Evolutionary conservation across 257 asterid genomes (phyloP), one percentile per base, ranked within the genome.

Genomic region (Agastache rugosa): DNA sequence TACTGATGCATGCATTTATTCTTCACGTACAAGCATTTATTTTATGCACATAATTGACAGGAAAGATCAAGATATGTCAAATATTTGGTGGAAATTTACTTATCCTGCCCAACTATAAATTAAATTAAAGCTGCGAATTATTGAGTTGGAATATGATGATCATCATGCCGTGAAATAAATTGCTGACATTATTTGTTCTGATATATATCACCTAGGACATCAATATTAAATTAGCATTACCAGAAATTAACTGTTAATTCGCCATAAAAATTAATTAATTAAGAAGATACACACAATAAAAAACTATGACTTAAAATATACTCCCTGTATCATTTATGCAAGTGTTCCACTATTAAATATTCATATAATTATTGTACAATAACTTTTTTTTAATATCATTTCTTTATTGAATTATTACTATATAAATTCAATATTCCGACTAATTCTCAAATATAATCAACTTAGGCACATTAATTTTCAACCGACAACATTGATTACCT

Each of bases 1-100:
- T 34, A 11, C 54, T 61, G 56, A 71, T 68, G 15, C 77, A 51
- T 74, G 73, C 79, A 79, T 79, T 60, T 34, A 76, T 44, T 61
- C 60, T 29, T 45, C n/a, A 20, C 69, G 51, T 45, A 48, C 77
- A 62, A 34, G 71, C 77, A 73, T 48, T 73, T 34, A 73, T 12
- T 74, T 60, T 9, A 42, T 65, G 72, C 70, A 67, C 34, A 53
- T 67, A 31, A 63, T 20, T 67, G 62, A 31, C 51, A 65, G 9
- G 47, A 23, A 23, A n/a, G n/a, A 77, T 63, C 20, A 58, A 11
- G 11, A 75, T 55, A 67, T 22, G 63, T 53, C 44, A 39, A 8
- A 15, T n/a, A 5, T 61, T 72, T 54, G 72, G 72, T 45, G 61
- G 29, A 29, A 67, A 34, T n/a, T 62, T n/a, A 65, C 50, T 25